These are phyloP conservation scores for Juncus inflexus DNA, from an alignment of 176 grass and related monocot genomes.

Conservation along the genomic window DNA sequence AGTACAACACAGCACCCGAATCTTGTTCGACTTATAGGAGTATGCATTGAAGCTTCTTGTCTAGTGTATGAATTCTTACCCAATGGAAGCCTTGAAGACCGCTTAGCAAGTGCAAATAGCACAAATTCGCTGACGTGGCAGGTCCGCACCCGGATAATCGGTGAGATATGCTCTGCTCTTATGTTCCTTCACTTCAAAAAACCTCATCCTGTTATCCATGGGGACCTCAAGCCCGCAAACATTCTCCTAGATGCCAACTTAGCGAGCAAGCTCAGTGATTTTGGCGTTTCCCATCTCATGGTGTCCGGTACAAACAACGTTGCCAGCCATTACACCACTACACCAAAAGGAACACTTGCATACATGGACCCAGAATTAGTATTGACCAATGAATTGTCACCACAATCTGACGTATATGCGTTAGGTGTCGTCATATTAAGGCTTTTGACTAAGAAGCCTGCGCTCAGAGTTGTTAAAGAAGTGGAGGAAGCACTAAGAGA, in stretches of 20 bases:
- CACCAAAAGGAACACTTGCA: constrained; percentile 53
- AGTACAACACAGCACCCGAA: constrained; percentile 50
- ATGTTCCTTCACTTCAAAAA: constrained; percentile 56
- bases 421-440: constrained; percentile 63
- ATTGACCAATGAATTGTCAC: constrained; percentile 51
- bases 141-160: constrained; percentile 42
- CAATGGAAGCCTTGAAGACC: constrained; percentile 46
- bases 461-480: constrained; percentile 49
- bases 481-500: constrained; percentile 47
- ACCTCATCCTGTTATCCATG: constrained; percentile 51
- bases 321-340: constrained; percentile 51
- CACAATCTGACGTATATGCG: constrained; percentile 58
- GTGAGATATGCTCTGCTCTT: constrained; percentile 48
- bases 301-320: constrained; percentile 21
- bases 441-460: constrained; percentile 54
- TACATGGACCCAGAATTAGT: constrained; percentile 80
- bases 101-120: constrained; percentile 17
- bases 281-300: constrained; percentile 31
- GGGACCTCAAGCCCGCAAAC: constrained; percentile 60
- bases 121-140: constrained; percentile 38
- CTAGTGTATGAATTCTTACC: constrained; percentile 66
- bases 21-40: constrained; percentile 56
- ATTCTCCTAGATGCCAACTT: constrained; percentile 47
- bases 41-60: constrained; percentile 41
- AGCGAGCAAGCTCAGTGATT: constrained; percentile 44